Base-by-base conservation (phyloP, 2,329 filamentous ascomycete genomes). In the Stachybotrys chlorohalonatus region DNA sequence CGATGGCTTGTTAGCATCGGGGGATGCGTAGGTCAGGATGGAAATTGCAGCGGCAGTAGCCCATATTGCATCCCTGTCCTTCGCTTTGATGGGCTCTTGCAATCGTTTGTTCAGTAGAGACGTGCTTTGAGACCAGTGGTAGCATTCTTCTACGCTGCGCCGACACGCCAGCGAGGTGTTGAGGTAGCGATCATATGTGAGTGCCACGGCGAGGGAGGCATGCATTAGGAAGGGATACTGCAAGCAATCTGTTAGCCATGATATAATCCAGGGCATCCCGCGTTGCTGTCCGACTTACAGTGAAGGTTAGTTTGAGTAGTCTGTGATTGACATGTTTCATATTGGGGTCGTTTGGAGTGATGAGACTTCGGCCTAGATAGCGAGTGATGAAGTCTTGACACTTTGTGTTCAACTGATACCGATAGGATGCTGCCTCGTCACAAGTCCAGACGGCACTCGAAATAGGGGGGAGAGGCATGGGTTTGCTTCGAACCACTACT, bases 181-280 rank as follows among this genome's bases (percentile, higher is more conserved):
- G 1, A 68, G 57, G 52, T 69, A 59, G 47, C 71, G 70, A 42
- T 72, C 70, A 50, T 77, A 75, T 24, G 70, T 62, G 11, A 73
- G 57, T 0, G 74, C 70, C 36, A 76, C 69, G 0, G 73, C 73
- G 6, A 78, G 58, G 7, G 69, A 71, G 32, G 74, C 73, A 53
- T 78, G 75, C 74, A 77, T 76, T 16, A 78, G 58, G 47, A 64
- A 74, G 3, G 75, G 75, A 52, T 75, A 55, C 75, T 67, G 49
- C 47, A 56, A 53, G n/a, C 17, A 24, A 24, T 31, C 53, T 51
- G 13, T 24, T 24, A 24, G 2, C 24, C 24, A 24, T 24, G 2
- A 2, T 24, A 36, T 32, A 31, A 31, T n/a, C 15, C 6, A n/a
- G 32, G 7, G 24, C 24, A 24, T 24, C 24, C 4, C 4, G 24